These are phyloP conservation scores for Triticum monococcum DNA, from an alignment of 176 grass and related monocot genomes.

Conservation along the genomic window DNA sequence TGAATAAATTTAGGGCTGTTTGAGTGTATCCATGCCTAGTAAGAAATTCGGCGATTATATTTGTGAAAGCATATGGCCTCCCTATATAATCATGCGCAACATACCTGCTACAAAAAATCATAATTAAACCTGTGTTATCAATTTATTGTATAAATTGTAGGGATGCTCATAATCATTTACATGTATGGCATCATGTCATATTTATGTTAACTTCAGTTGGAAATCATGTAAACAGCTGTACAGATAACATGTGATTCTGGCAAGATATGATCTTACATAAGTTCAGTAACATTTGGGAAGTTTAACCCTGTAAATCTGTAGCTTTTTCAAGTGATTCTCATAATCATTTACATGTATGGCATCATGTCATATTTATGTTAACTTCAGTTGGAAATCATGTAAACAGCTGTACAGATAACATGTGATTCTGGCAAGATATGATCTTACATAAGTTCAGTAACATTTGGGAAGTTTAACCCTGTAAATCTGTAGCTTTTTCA, in stretches of 20 bases:
- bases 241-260: neutral
- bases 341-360: neutral
- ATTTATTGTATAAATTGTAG: too few species aligned
- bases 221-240: neutral
- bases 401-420: neutral
- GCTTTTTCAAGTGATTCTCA: neutral
- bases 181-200: neutral
- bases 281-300: neutral
- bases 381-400: conserved; percentile 10
- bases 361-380: neutral
- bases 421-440: neutral
- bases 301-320: neutral
- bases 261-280: neutral
- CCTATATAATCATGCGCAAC: neutral
- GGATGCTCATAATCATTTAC: neutral
- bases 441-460: neutral
- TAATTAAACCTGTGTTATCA: too few species aligned
- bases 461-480: neutral
- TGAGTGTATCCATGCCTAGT: neutral
- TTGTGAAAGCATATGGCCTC: neutral
- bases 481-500: neutral
- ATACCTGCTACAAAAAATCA: neutral
- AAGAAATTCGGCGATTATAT: neutral
- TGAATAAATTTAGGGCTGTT: neutral
- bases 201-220: neutral